Percentiles rank a stretch among this genome's conserved stretches.
phyloP scores from a whole-genome alignment of 1,284 basidiomycete species.

The Puccinia sorghi region DNA sequence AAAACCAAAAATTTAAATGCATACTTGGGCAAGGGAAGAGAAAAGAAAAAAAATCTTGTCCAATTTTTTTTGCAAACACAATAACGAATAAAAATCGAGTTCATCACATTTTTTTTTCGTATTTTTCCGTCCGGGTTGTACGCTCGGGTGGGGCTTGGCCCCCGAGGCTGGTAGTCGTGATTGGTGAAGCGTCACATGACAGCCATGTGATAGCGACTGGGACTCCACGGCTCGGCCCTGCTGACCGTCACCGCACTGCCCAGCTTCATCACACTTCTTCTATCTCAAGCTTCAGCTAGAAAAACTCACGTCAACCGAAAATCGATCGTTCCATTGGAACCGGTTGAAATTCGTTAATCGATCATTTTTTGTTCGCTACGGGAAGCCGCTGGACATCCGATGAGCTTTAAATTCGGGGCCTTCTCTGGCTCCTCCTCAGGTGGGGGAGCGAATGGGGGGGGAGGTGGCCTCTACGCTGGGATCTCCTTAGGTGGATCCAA shows the following conservation, averaged over 20 bases:
- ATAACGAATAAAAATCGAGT: no score
- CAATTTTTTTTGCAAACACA: no score
- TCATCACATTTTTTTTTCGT: no score
- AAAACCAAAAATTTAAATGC: no score
- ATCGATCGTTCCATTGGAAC: background rate
- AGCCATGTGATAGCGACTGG: background rate
- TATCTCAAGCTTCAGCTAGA: background rate
- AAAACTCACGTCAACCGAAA: background rate
- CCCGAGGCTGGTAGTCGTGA: no score
- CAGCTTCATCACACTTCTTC: background rate
- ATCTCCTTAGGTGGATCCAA: constrained; percentile 43
- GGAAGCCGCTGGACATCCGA: background rate
- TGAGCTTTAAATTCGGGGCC: constrained; percentile 50
- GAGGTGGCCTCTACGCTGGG: constrained; percentile 50
- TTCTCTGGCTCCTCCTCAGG: constrained; percentile 29
- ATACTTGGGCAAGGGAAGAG: no score
- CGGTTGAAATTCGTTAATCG: no score
- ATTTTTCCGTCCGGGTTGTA: no score
- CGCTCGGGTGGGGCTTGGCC: no score
- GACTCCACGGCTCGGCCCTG: background rate
- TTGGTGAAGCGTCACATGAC: no score
- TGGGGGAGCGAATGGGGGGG: constrained; percentile 17
- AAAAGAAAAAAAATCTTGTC: no score
- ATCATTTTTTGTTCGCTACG: background rate
- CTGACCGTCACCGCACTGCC: background rate